These are phyloP conservation scores for Carpinus fangiana DNA, from an alignment of 306 rosid species.

Conservation along the genomic window DNA sequence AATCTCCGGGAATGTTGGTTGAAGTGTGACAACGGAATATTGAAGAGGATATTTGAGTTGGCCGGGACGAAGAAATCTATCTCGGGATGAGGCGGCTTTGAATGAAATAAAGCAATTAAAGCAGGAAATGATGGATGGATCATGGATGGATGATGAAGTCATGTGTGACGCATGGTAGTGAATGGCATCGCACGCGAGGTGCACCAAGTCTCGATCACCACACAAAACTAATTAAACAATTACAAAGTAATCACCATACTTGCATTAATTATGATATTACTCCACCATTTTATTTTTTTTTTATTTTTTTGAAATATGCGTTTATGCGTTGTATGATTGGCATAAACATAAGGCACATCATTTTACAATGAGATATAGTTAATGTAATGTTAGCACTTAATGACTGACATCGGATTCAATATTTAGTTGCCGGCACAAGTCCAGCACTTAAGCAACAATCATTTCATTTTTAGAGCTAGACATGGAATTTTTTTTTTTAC, in stretches of 20 bases:
- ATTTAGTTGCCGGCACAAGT: too few relatives aligned
- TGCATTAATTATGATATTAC: neutral
- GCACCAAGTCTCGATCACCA: neutral
- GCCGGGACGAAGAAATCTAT: neutral
- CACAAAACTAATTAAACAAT: neutral
- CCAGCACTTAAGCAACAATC: neutral
- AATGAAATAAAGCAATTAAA: too few relatives aligned
- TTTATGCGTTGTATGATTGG: neutral
- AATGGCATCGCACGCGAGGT: conserved; percentile 2
- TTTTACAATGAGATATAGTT: neutral
- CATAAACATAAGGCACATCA: neutral
- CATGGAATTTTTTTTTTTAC: neutral
- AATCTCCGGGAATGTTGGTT: neutral
- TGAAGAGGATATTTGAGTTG: neutral
- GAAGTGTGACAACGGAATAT: neutral
- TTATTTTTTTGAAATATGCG: neutral
- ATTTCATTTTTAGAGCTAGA: neutral
- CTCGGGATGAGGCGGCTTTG: too few relatives aligned
- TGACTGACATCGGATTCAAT: too few relatives aligned
- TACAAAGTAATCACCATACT: neutral
- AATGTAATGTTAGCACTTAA: neutral
- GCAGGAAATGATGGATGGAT: neutral
- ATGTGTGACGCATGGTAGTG: neutral
- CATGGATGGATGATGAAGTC: neutral
- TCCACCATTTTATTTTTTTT: neutral